These are phyloP conservation scores for Hanseniaspora singularis DNA, from an alignment of 805 yeast genomes.

Conservation along the genomic window DNA sequence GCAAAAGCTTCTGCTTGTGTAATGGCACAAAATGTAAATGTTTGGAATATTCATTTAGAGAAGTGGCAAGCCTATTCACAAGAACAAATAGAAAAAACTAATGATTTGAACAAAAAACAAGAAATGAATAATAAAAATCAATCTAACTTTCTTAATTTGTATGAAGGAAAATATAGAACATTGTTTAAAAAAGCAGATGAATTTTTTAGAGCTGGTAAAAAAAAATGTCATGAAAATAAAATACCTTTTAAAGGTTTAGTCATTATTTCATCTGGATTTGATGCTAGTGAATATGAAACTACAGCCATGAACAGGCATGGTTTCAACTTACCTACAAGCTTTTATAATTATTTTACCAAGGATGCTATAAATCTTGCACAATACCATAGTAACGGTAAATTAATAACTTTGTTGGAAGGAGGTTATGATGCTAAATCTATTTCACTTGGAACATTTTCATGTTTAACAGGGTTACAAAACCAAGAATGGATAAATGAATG, in stretches of 20 bases:
- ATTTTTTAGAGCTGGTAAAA: conserved; percentile 42
- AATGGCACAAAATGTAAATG: conserved; percentile 59
- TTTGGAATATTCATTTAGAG: conserved; percentile 76
- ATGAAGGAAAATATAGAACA: conserved; percentile 47
- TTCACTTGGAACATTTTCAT: conserved; percentile 67
- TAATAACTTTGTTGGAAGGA: conserved; percentile 66
- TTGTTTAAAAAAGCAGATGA: conserved; percentile 56
- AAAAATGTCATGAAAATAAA: conserved; percentile 30
- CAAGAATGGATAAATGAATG: conserved; percentile 50
- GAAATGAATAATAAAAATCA: not conserved
- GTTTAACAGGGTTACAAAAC: conserved; percentile 55
- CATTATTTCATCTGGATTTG: conserved; percentile 77
- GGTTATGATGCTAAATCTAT: conserved; percentile 79
- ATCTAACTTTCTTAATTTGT: conserved; percentile 40
- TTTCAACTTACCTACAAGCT: conserved; percentile 69
- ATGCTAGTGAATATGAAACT: conserved; percentile 72
- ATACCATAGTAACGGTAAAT: conserved; percentile 46
- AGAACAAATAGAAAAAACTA: conserved; percentile 2
- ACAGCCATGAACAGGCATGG: conserved; percentile 78
- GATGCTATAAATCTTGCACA: conserved; percentile 64
- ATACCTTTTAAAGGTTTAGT: conserved; percentile 45
- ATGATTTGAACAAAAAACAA: not conserved
- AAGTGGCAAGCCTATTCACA: conserved; percentile 32
- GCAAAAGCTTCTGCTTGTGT: conserved; percentile 70
- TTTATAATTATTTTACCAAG: conserved; percentile 57